Evolutionary conservation across 495 filamentous ascomycete species (phyloP).

Genomic region (Achaetomiella virescens): DNA sequence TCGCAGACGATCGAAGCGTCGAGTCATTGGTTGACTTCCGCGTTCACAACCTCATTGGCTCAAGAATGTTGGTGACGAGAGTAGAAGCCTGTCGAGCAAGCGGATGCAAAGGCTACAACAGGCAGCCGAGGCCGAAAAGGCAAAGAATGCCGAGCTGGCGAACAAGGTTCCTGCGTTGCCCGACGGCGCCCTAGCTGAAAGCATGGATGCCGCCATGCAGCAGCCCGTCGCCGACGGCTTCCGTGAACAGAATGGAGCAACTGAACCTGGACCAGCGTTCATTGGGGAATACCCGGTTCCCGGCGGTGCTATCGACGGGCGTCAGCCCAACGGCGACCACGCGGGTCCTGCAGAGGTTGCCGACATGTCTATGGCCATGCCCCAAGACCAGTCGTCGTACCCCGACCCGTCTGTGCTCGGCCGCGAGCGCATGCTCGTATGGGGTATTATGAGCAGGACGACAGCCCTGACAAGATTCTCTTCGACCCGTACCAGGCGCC

Average conservation of each 20-base stretch:
- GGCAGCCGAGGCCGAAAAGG: slow-evolving; percentile 49
- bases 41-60: slow-evolving; percentile 78
- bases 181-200: slow-evolving; percentile 27
- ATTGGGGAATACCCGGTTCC: slow-evolving; percentile 7
- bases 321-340: slow-evolving; percentile 5
- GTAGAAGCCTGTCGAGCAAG: slow-evolving; percentile 43
- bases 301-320: not conserved
- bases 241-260: slow-evolving; percentile 28
- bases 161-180: slow-evolving; percentile 20
- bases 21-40: slow-evolving; percentile 82
- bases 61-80: slow-evolving; percentile 44
- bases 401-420: slow-evolving; percentile 42
- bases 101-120: slow-evolving; percentile 47
- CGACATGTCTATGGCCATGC: slow-evolving; percentile 25
- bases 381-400: slow-evolving; percentile 37
- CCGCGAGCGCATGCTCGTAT: slow-evolving; percentile 45
- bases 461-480: slow-evolving; percentile 44
- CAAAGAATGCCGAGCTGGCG: slow-evolving; percentile 32
- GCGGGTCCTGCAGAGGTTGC: slow-evolving; percentile 17
- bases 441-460: slow-evolving; percentile 51
- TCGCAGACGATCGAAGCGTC: slow-evolving; percentile 83
- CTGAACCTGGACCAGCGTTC: slow-evolving; percentile 2
- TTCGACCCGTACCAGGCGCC: slow-evolving; percentile 46
- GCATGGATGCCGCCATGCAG: slow-evolving; percentile 29
- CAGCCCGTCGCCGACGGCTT: slow-evolving; percentile 30